phyloP scores from a whole-genome alignment of 129 eudicot species.

The Lonicera japonica region DNA sequence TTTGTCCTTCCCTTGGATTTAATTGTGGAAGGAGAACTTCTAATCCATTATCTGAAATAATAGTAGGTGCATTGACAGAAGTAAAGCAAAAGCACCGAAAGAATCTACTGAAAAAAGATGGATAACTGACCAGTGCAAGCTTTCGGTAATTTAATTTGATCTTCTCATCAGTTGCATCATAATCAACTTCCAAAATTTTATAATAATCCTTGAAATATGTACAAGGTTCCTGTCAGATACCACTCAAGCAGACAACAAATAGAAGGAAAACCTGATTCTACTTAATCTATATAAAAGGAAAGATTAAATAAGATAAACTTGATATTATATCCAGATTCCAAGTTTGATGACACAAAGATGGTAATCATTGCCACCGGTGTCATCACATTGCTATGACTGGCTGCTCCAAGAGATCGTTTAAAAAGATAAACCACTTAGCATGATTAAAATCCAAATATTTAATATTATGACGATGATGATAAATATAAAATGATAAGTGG shows the following conservation, averaged over 20 bases:
- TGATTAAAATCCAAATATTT: background rate
- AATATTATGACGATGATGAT: no score
- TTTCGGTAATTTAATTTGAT: constrained; percentile 33
- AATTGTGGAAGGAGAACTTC: no score
- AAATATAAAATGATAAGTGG: no score
- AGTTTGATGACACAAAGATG: no score
- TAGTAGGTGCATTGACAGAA: background rate
- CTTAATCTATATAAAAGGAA: background rate
- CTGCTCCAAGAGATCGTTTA: background rate
- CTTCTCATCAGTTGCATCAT: constrained; percentile 46
- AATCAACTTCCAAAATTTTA: constrained; percentile 41
- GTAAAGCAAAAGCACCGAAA: background rate
- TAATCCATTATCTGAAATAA: no score
- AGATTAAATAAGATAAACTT: no score
- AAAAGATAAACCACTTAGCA: background rate
- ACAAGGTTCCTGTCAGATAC: background rate
- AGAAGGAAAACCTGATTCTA: background rate
- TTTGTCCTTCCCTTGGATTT: no score
- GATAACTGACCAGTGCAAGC: constrained; percentile 40
- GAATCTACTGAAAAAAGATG: background rate
- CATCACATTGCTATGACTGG: background rate
- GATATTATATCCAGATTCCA: background rate
- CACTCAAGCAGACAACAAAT: background rate
- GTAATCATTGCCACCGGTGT: background rate
- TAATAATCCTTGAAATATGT: constrained; percentile 31